Percentiles rank a stretch among this genome's conserved stretches.
Conservation (phyloP, 768 basidiomycete genomes). For the Suillus hirtellus region DNA sequence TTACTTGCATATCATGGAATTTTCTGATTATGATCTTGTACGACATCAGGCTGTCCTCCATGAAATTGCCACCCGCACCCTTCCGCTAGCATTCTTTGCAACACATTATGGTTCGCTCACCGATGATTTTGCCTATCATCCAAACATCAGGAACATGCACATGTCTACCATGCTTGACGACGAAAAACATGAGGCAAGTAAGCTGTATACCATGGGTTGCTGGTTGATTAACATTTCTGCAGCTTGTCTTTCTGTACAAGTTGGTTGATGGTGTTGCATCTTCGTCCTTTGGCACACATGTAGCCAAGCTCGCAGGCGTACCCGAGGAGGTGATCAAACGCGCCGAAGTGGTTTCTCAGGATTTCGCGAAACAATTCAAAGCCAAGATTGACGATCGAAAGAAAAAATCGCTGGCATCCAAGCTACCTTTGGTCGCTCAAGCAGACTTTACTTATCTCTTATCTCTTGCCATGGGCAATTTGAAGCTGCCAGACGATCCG, state of each 20-base stretch:
- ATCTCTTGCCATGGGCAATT: conserved; percentile 56
- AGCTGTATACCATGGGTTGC: background rate
- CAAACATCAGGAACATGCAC: conserved; percentile 92
- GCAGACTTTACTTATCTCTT: conserved; percentile 88
- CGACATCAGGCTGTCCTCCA: conserved; percentile 79
- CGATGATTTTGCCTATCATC: conserved; percentile 90
- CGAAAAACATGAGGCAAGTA: conserved; percentile 77
- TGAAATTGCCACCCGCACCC: conserved; percentile 88
- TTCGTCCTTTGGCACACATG: conserved; percentile 91
- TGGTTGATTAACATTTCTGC: conserved; percentile 7
- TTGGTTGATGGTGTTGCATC: conserved; percentile 84
- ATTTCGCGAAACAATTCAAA: conserved; percentile 87
- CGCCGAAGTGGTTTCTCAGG: conserved; percentile 83
- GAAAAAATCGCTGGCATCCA: conserved; percentile 48
- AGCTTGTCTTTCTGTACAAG: conserved; percentile 96
- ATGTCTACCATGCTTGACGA: conserved; percentile 96
- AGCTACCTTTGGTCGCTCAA: conserved; percentile 77
- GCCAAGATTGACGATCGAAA: conserved; percentile 71
- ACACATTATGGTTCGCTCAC: conserved; percentile 97
- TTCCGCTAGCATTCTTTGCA: conserved; percentile 93
- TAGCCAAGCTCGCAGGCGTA: conserved; percentile 93
- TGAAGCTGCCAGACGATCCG: conserved; percentile 52
- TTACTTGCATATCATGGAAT: background rate
- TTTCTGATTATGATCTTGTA: conserved; percentile 13
- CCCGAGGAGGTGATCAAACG: conserved; percentile 82